These are phyloP conservation scores for Suhomyces faveliae DNA, from an alignment of 805 yeast genomes.

Conservation along the genomic window DNA sequence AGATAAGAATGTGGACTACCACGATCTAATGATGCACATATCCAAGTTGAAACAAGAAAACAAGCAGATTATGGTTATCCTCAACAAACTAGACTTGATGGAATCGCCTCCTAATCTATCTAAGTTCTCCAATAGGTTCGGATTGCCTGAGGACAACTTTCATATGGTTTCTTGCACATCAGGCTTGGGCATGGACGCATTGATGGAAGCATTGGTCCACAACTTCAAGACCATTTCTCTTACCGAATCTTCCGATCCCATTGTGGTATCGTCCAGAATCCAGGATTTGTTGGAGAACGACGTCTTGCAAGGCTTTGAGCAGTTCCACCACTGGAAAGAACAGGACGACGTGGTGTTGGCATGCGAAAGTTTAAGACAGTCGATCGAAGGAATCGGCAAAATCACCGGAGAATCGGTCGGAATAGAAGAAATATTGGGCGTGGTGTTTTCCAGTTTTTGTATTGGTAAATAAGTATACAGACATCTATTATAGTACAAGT, in stretches of 20 bases:
- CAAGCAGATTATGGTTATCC: conserved; percentile 40
- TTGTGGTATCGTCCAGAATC: conserved; percentile 71
- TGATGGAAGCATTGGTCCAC: conserved; percentile 42
- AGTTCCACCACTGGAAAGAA: conserved; percentile 50
- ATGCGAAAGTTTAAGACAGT: conserved; percentile 66
- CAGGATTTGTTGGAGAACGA: conserved; percentile 74
- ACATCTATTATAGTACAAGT: conserved; percentile 2
- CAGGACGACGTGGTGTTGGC: conserved; percentile 76
- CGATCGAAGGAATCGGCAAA: conserved; percentile 86
- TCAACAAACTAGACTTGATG: conserved; percentile 61
- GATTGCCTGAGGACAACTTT: conserved; percentile 15
- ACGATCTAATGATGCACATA: conserved; percentile 42
- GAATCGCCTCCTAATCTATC: background rate
- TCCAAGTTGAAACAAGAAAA: conserved; percentile 24
- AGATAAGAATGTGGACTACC: conserved; percentile 12
- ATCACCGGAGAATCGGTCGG: conserved; percentile 90
- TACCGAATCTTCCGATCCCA: conserved; percentile 58
- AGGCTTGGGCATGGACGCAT: conserved; percentile 51
- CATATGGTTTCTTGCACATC: conserved; percentile 58
- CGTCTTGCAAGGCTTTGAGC: conserved; percentile 71
- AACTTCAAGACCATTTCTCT: conserved; percentile 50
- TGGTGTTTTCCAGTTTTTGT: conserved; percentile 88
- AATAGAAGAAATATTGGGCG: conserved; percentile 86
- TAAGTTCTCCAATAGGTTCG: conserved; percentile 12
- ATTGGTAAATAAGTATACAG: conserved; percentile 69